phyloP scores from a whole-genome alignment of 2,329 filamentous ascomycete genomes.

The Cylindrodendrum hubeiense region DNA sequence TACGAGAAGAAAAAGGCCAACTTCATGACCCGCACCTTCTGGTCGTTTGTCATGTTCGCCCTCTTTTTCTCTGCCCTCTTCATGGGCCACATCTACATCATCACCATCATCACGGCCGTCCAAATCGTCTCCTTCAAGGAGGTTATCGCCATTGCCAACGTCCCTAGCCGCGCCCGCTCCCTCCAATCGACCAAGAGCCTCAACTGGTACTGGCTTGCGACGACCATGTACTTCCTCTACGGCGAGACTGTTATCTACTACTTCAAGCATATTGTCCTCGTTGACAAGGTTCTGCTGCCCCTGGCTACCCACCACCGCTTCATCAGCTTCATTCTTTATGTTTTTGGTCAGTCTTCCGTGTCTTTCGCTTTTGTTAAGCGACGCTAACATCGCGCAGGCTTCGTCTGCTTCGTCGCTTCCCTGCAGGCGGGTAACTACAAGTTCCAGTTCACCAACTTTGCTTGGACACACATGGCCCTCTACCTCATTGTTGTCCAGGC shows the following conservation, averaged over 20 bases:
- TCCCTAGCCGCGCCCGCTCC: slow-evolving; percentile 90
- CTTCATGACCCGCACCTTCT: slow-evolving; percentile 96
- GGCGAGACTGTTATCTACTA: slow-evolving; percentile 99
- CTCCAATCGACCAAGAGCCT: slow-evolving; percentile 94
- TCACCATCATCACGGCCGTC: slow-evolving; percentile 90
- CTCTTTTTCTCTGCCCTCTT: slow-evolving; percentile 94
- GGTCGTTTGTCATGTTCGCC: slow-evolving; percentile 97
- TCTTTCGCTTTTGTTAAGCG: not conserved
- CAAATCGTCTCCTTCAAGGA: slow-evolving; percentile 99
- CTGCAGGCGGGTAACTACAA: slow-evolving; percentile 96
- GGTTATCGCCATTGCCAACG: slow-evolving; percentile 96
- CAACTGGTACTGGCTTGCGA: slow-evolving; percentile 99
- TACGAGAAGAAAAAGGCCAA: slow-evolving; percentile 99
- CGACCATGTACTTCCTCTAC: slow-evolving; percentile 99
- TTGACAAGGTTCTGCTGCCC: slow-evolving; percentile 92
- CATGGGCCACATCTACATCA: slow-evolving; percentile 97
- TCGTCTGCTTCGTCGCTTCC: slow-evolving; percentile 97
- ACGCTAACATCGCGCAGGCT: slow-evolving; percentile 69
- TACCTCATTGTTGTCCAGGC: slow-evolving; percentile 98
- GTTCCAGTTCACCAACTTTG: slow-evolving; percentile 99
- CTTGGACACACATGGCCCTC: slow-evolving; percentile 99
- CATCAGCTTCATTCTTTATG: slow-evolving; percentile 98
- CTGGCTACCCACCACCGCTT: slow-evolving; percentile 98
- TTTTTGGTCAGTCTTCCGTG: slow-evolving; percentile 76
- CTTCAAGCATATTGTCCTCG: slow-evolving; percentile 98